Evolutionary conservation across 371 early-diverging fungal genomes (phyloP), one percentile per base, ranked within the genome.

Genomic region (Mortierella sp.): DNA sequence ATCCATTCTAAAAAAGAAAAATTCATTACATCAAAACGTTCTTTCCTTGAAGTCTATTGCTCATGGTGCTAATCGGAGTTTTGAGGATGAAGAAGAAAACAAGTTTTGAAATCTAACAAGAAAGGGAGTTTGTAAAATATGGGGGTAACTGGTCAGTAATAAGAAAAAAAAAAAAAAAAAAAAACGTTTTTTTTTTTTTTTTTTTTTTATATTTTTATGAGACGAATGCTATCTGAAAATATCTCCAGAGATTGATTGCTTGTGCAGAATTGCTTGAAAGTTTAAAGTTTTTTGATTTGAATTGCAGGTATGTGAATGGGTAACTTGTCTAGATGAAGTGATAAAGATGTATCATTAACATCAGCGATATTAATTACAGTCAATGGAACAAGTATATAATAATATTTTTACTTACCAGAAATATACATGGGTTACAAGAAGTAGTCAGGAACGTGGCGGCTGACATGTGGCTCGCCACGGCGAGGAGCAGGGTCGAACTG

Each of bases 401-500:
- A 23, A 60, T 9, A 40, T 3, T 1, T 4, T 22, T 28, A 17
- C 62, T 31, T 63, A 64, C 45, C 55, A 59, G 59, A 42, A 35
- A 59, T 59, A 59, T 37, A 68, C 28, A 37, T 32, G n/a, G 66
- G 37, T 87, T 90, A 99, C 89, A 98, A 87, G 90, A 98, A 98
- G 86, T 98, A 99, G 85, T 99, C 99, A 53, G 99, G 99, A n/a
- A 99, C 99, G 70, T 97, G 94, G 69, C 98, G 93, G 55, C 97
- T 94, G 68, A 98, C 97, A 82, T 97, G 97, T 37, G 98, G 98
- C 83, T 99, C 99, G 37, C 97, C 98, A 78, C 95, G 93, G 80
- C 97, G 91, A 63, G 99, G 99, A 55, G 99, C 98, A 55, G 99
- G 99, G 80, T 99, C 99, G 79, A 99, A 99, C 88, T 99, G 99